Base-by-base conservation (phyloP, 805 yeast species). In the Yamadazyma philogaea region DNA sequence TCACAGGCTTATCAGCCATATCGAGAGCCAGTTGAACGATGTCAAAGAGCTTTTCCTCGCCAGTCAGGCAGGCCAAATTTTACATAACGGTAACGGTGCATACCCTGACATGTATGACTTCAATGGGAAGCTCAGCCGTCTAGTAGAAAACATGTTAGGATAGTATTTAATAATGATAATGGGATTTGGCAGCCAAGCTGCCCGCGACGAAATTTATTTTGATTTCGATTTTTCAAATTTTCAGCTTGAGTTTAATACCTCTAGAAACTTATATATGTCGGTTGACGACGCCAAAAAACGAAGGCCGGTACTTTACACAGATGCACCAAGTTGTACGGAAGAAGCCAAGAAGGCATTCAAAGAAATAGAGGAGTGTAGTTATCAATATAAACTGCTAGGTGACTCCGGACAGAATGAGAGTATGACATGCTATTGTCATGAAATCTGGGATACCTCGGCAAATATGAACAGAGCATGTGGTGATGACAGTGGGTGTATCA, bases 351-450 rank as follows among this genome's bases (percentile, higher is more conserved):
- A 55, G 17, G 72, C 81, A 4, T 91, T 87, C 60, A 66, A 60
- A 4, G 74, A 66, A 46, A 56, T 91, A 36, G 63, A 64, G 21
- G 75, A 75, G 40, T 84, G 90, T 55, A 69, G 77, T 6, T 91
- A 89, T 60, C 69, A 78, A 16, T 69, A 69, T 40, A 82, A 81
- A 55, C 53, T 61, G 8, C 64, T 87, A 10, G 96, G 96, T 8
- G 68, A 74, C 28, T 75, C 89, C 1, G 87, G 84, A 39, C 87
- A 84, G 56, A 82, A 81, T 48, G 96, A 87, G 51, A 75, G 75
- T 49, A 89, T 91, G 93, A 79, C 90, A 12, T 91, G 99, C 71
- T 97, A 89, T 57, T 91, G 99, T 70, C 53, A 45, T 33, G 86
- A 75, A 59, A 73, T 70, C 15, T 69, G 74, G 74, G 72, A 62